phyloP scores from a whole-genome alignment of 2,329 filamentous ascomycete species.

The Colletotrichum somersetense region DNA sequence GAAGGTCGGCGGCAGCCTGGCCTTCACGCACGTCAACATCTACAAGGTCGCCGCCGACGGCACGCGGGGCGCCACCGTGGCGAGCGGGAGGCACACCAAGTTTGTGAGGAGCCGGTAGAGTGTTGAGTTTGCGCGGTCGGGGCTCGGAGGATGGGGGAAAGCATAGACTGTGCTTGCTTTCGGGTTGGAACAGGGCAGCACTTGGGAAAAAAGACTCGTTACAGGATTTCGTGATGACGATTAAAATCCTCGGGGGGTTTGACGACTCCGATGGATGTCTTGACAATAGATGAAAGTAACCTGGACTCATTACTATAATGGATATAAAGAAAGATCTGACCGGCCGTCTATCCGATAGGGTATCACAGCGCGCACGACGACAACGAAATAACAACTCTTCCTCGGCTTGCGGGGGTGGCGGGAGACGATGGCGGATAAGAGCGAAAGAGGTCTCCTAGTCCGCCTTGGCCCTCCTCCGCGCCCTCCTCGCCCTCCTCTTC shows the following conservation, averaged over 20 bases:
- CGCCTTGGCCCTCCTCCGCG: conserved; percentile 19
- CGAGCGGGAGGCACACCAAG: conserved; percentile 42
- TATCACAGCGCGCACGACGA: conserved; percentile 14
- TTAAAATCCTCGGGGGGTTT: not conserved
- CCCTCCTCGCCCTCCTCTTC: conserved; percentile 34
- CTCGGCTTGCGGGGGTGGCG: not conserved
- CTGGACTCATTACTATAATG: not conserved
- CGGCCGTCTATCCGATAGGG: conserved; percentile 9
- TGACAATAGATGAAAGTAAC: not conserved
- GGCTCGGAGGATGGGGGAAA: no score
- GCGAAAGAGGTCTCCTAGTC: conserved; percentile 1
- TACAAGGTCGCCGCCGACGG: conserved; percentile 41
- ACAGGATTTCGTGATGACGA: not conserved
- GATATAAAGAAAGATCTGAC: not conserved
- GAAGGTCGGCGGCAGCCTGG: conserved; percentile 75
- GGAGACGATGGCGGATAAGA: not conserved
- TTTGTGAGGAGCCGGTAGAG: conserved; percentile 38
- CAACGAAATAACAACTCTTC: not conserved
- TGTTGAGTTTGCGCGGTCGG: no score
- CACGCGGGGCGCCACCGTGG: conserved; percentile 35
- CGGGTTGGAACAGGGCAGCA: not conserved
- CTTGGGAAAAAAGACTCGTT: not conserved
- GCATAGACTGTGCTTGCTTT: not conserved
- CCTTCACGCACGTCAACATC: conserved; percentile 58
- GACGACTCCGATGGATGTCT: not conserved